Base-by-base conservation (phyloP, 768 basidiomycete genomes). In the Paxillus ammoniavirescens region DNA sequence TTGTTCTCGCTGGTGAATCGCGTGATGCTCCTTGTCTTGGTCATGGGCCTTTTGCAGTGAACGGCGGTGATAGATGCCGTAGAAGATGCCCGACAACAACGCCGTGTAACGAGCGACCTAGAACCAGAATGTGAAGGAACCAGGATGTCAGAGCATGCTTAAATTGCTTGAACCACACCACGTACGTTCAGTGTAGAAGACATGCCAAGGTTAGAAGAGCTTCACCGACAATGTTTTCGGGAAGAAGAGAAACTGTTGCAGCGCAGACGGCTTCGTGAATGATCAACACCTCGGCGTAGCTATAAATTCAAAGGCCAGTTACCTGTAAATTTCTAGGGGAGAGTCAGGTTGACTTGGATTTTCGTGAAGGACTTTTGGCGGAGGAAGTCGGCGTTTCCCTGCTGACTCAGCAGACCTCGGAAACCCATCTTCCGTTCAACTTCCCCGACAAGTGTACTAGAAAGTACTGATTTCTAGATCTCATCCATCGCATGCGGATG, bases 81-180 rank as follows among this genome's bases (percentile, higher is more conserved):
- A 98, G 68, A 85, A 73, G 61, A 96, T 81, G 67, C 96, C 96
- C 41, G 84, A 79, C 59, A 87, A 73, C 62, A 99, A 83, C 47
- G 95, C 93, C 17, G 93, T 87, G 73, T 96, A 98, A 66, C 96
- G 91, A 65, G 89, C 88, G 71, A 96, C 96, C 96, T 95, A 70
- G 14, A 40, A 41, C 18, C 18, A 44, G 15, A 41, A 53, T 43
- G 33, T 36, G 47, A 49, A 41, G 45, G 49, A 52, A 42, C 47
- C 26, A 37, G 21, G 46, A 15, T 2, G 9, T 64, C 9, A 64
- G 30, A 49, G 8, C 9, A 35, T 18, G 42, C 18, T 18, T 42
- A 42, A 45, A 30, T 30, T 40, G 41, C 28, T 46, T 33, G 17
- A 31, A n/a, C 30, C 38, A 23, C 10, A 30, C n/a, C 47, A 75